Conservation (phyloP, 306 rosid species). For the Castanea mollissima region DNA sequence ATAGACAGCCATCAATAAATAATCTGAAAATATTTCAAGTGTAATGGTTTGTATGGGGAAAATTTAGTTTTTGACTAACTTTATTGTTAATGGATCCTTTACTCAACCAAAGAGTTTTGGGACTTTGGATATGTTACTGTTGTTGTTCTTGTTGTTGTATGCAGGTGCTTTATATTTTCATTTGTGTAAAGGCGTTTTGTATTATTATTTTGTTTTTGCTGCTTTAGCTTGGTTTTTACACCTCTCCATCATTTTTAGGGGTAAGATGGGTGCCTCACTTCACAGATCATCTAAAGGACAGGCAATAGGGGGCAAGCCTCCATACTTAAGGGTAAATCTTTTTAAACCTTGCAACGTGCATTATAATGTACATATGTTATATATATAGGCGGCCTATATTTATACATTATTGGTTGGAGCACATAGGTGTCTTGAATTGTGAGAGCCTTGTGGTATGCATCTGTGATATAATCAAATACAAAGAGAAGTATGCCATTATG, state of each 20-base stretch:
- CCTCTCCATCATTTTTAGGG: conserved; percentile 35
- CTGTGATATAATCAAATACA: background rate
- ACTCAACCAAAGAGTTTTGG: no score
- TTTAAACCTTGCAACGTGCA: no score
- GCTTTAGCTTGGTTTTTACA: background rate
- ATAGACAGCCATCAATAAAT: background rate
- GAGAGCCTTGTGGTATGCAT: background rate
- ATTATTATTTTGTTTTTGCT: background rate
- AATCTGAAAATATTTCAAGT: background rate
- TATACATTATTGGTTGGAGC: background rate
- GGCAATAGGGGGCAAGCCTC: conserved; percentile 59
- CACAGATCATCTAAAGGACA: conserved; percentile 34
- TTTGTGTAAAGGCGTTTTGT: background rate
- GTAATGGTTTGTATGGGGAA: background rate
- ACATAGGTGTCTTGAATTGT: background rate
- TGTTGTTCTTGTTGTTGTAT: background rate
- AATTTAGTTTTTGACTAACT: background rate
- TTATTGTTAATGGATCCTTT: no score
- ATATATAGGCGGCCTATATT: background rate
- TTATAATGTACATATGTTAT: no score
- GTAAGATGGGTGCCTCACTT: conserved; percentile 66
- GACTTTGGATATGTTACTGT: no score
- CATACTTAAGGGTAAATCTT: conserved; percentile 46
- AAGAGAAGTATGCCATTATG: background rate
- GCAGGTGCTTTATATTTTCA: background rate